phyloP scores from a whole-genome alignment of 192 early-diverging fungal genomes.

The Diversispora epigaea region DNA sequence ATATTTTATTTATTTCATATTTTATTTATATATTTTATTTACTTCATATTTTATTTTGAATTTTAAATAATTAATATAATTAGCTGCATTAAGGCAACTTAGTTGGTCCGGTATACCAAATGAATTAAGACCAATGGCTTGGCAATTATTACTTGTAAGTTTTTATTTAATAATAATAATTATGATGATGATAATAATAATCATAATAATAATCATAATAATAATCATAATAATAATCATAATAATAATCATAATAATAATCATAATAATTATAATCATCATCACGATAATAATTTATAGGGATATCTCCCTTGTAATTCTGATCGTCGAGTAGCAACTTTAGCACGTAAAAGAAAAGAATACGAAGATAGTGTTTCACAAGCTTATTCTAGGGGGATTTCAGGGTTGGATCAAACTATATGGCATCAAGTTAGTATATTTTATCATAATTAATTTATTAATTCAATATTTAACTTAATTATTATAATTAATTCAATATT shows the following conservation, averaged over 20 bases:
- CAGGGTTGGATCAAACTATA: slow-evolving; percentile 77
- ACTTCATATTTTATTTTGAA: slow-evolving; percentile 19
- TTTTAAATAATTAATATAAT: background rate
- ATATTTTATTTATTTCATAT: no score
- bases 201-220: no score
- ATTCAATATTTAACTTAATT: background rate
- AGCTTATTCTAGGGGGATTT: slow-evolving; percentile 78
- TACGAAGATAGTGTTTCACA: slow-evolving; percentile 84
- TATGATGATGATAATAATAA: background rate
- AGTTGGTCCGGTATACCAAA: slow-evolving; percentile 94
- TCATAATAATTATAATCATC: background rate
- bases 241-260: background rate
- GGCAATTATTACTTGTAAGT: slow-evolving; percentile 86
- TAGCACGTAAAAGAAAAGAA: slow-evolving; percentile 89
- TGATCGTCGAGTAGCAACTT: slow-evolving; percentile 75
- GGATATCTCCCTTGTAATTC: slow-evolving; percentile 90
- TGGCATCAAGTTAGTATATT: slow-evolving; percentile 75
- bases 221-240: background rate
- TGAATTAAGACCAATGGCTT: slow-evolving; percentile 80
- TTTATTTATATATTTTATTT: background rate
- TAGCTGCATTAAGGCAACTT: slow-evolving; percentile 67
- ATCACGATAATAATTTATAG: slow-evolving; percentile 35
- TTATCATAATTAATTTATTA: background rate
- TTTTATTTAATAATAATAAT: background rate
- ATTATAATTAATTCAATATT: background rate